Base-by-base conservation (phyloP, 2,329 filamentous ascomycete species). In the Sporothrix inflata region DNA sequence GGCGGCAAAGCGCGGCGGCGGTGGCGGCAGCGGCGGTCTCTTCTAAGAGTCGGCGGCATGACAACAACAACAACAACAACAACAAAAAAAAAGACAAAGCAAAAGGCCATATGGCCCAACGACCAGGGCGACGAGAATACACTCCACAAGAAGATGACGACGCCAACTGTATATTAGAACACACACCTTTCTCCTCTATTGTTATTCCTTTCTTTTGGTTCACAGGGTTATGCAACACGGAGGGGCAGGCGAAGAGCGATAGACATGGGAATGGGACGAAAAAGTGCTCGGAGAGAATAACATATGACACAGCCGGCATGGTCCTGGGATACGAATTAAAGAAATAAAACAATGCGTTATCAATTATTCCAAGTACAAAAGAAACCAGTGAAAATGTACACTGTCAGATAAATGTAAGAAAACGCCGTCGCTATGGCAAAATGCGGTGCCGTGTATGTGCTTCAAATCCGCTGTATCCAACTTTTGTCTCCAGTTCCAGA, bases 1-100 rank as follows among this genome's bases (percentile, higher is more conserved):
- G 83, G 93, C 92, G 66, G 88, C 90, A 79, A 87, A 88, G 75
- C 88, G 88, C 79, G 88, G 90, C 73, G 87, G 84, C 53, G 86
- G 84, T 47, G 84, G 82, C n/a, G 86, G 83, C 57, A 86, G 84
- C 57, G 78, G 77, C 24, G 69, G 72, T 47, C 83, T 89, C 75
- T 80, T 80, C 70, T 67, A 51, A 16, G 45, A 14, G 3, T n/a
- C 1, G n/a, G 6, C 1, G 12, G 24, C 8, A 63, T 11, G 34
- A 24, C 9, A 5, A n/a, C 21, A 21, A 65, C 12, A 6, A 16
- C 21, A 27, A n/a, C n/a, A n/a, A n/a, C n/a, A 19, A 27, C 14
- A 24, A 55, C 4, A 27, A 11, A 19, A 65, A 27, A 24, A 47
- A 30, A 24, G 2, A 42, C 7, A 14, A 27, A n/a, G 4, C 34